Base-by-base conservation (phyloP, 1,139 yeast genomes). In the Meyerozyma carpophila region DNA sequence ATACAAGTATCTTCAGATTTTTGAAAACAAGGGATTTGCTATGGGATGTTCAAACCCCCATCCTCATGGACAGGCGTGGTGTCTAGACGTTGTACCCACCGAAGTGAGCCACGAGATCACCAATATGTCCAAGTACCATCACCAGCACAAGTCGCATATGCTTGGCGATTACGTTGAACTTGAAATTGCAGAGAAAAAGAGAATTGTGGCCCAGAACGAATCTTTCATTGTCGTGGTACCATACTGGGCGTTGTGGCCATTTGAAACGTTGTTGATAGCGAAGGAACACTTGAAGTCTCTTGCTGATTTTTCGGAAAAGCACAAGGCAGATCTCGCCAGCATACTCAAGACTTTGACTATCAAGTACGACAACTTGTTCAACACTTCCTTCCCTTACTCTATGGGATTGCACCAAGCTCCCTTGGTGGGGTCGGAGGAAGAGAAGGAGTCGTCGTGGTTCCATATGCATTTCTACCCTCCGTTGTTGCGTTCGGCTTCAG, bases 1-100 rank as follows among this genome's bases (percentile, higher is more conserved):
- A 25, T 77, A 61, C 58, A 73, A 71, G 49, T 84, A 84, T 62
- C 66, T 84, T 49, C 91, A 84, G 63, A 82, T 84, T 39, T 84
- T 84, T 57, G 93, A 84, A 57, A 84, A 84, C 61, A 84, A 84
- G 63, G 93, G 93, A 26, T 70, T 80, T 41, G 86, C 87, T 7
- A 84, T 84, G 93, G 91, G 93, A 32, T 84, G 91, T 56, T 82
- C 90, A 2, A 84, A 84, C 56, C 86, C 90, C 3, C 93, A 84
- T 59, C 91, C 91, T 11, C 93, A 84, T 55, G 82, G 82, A 14
- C 93, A 84, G 63, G 89, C 86, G 8, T 84, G 93, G 93, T 79
- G 86, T 62, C 70, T 84, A 43, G 84, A 79, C 52, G 62, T 72
- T 10, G 65, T 83, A 8, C 93, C 93, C 8, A 79, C 80, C 34